Base-by-base conservation (phyloP, 257 asterid genomes). In the Solanum pennellii region DNA sequence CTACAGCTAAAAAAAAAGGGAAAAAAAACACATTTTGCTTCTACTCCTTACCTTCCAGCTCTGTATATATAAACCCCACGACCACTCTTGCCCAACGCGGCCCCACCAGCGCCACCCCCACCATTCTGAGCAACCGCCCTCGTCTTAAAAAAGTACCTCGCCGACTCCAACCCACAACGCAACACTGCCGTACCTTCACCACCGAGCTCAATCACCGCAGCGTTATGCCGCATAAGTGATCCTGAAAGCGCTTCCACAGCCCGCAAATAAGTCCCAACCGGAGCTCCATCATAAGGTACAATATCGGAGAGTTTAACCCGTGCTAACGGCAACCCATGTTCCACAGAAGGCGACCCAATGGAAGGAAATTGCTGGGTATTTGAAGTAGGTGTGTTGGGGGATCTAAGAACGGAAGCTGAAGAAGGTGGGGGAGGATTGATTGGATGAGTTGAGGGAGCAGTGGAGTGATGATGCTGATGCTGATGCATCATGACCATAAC, bases 141-240 rank as follows among this genome's bases (percentile, higher is more conserved):
- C 18, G 92, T 91, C 87, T 95, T 95, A 77, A 95, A 93, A 86
- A 89, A 95, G 76, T 94, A 91, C 56, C 98, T 94, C 23, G 95
- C 90, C 18, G 98, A 91, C 82, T 96, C 98, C 29, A 97, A 89
- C 44, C 96, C 98, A 89, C 98, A 97, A 42, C 98, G 95, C 83
- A 97, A 91, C 89, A 97, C 83, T 44, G 97, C 92, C 13, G 97
- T 94, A 20, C 96, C 99, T 20, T 93, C 93, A 12, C 91, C 60
- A 44, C 90, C 91, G 9, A 97, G 95, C 91, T 94, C 97, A 86
- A 97, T 93, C 37, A 97, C 94, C 2, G 98, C 99, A 12, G 99
- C 98, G 94, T 95, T 97, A 92, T 93, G 91, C 91, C 98, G 92
- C 92, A 87, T 90, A 87, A 97, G 98, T 45, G 99, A 97, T 77